These are phyloP conservation scores for Mayamaea pseudoterrestris DNA, from an alignment of 108 stramenopile species.

Conservation along the genomic window DNA sequence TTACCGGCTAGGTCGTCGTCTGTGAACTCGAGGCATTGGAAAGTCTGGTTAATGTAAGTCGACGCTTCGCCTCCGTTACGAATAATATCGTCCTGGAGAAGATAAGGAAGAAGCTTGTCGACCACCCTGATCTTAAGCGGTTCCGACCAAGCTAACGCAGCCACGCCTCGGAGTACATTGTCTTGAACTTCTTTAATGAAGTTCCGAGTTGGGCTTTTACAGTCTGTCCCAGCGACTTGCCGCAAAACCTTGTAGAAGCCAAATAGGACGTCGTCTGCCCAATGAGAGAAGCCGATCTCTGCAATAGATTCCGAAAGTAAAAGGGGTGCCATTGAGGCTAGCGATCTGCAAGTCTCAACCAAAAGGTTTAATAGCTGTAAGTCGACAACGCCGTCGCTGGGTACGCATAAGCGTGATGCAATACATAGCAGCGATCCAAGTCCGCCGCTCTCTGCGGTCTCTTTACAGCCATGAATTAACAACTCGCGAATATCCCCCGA, in stretches of 20 bases:
- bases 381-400: slow-evolving; percentile 9
- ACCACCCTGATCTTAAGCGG: slow-evolving; percentile 45
- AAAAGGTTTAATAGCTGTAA: slow-evolving; percentile 24
- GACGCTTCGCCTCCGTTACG: slow-evolving; percentile 26
- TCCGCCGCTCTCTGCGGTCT: slow-evolving; percentile 35
- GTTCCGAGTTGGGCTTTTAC: too few relatives aligned
- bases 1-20: slow-evolving; percentile 47
- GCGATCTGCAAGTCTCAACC: slow-evolving; percentile 34
- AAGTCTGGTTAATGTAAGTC: slow-evolving; percentile 33
- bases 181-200: slow-evolving; percentile 26
- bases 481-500: slow-evolving; percentile 11
- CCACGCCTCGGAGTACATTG: slow-evolving; percentile 35
- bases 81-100: slow-evolving; percentile 22
- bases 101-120: slow-evolving; percentile 30
- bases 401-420: slow-evolving; percentile 5
- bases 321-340: slow-evolving; percentile 42
- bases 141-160: slow-evolving; percentile 35
- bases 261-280: slow-evolving; percentile 27
- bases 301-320: slow-evolving; percentile 32
- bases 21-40: slow-evolving; percentile 39
- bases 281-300: slow-evolving; percentile 15
- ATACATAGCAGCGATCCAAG: slow-evolving; percentile 30
- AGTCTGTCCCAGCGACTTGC: not conserved
- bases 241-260: slow-evolving; percentile 24
- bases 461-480: slow-evolving; percentile 21